phyloP scores from a whole-genome alignment of 768 basidiomycete genomes.

The Hirschioporus abietinus region DNA sequence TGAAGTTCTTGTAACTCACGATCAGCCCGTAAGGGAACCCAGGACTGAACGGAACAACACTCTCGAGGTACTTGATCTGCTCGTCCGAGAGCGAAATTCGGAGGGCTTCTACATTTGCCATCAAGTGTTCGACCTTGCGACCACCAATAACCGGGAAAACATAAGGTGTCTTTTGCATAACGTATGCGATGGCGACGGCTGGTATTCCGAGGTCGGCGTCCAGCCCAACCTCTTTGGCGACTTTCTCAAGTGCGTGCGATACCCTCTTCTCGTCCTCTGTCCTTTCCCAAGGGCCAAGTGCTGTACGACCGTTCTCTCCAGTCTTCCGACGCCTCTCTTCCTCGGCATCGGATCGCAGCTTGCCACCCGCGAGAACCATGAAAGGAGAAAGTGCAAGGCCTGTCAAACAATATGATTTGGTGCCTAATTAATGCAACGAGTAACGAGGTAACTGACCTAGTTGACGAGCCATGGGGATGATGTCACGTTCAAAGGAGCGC shows the following conservation, averaged over 20 bases:
- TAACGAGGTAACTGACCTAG: neutral
- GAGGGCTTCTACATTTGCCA: conserved; percentile 45
- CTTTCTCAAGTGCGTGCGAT: conserved; percentile 40
- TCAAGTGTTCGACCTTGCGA: conserved; percentile 46
- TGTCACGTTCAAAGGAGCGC: conserved; percentile 48
- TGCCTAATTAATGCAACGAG: too few relatives aligned
- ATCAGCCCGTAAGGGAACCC: conserved; percentile 37
- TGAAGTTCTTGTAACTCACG: conserved; percentile 21
- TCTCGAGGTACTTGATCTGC: conserved; percentile 42
- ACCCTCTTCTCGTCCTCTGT: conserved; percentile 38
- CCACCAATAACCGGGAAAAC: conserved; percentile 50
- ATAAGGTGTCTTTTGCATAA: conserved; percentile 48
- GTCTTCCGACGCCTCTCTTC: conserved; percentile 21
- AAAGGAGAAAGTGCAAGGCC: neutral
- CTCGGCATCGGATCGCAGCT: conserved; percentile 26
- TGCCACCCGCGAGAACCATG: conserved; percentile 21
- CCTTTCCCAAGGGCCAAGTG: conserved; percentile 48
- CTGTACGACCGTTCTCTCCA: conserved; percentile 23
- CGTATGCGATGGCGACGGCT: conserved; percentile 47
- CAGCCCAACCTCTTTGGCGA: conserved; percentile 42
- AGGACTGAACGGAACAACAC: conserved; percentile 34
- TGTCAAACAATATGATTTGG: neutral
- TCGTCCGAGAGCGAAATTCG: conserved; percentile 38
- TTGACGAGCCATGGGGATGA: conserved; percentile 38
- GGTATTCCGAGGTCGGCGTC: conserved; percentile 7